Base-by-base conservation (phyloP, 1,139 yeast species). In the Hemisphaericaspora xylofermentans region DNA sequence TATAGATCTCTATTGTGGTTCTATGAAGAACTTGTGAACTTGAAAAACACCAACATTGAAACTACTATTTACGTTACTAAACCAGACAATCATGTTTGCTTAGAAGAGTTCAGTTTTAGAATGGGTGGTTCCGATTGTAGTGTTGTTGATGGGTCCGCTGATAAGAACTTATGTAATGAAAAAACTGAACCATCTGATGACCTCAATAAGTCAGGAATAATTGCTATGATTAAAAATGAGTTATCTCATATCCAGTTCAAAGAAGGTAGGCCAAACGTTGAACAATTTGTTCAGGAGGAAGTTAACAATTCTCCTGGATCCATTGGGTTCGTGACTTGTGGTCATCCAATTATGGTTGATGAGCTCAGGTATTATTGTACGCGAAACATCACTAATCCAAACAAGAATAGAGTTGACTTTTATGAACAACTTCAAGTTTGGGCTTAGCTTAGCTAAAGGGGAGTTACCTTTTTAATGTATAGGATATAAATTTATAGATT, bases 291-390 rank as follows among this genome's bases (percentile, higher is more conserved):
- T 2, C 28, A 9, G 33, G 51, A 50, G 6, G 62, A 60, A 42
- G 54, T 75, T 6, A 48, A 49, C 9, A 64, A 60, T 33, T 54
- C 76, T 6, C 43, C 45, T 12, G 73, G 71, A 1, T 62, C 79
- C 0, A 53, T 74, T 26, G 75, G 74, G 2, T 66, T 70, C 46
- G 68, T 71, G 22, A 61, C 72, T 1, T 76, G 80, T 57, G 78
- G 76, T 2, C 76, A 73, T 44, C 74, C 77, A 17, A 54, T 55
- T 12, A 65, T 74, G 72, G 72, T 66, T 33, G 87, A 81, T 56
- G 70, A 68, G 30, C 56, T 75, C 12, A 71, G 72, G 43, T 54
- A 57, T 13, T 53, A 58, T 1, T 66, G 64, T 21, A 64, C 59
- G 7, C 41, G 54, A 28, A 51, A 58, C 40, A 51, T 65, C 12